Percentiles rank a stretch among this genome's conserved stretches.
Evolutionary conservation across 2,329 filamentous ascomycete genomes (phyloP).

Genomic region (Amylocarpus encephaloides): DNA sequence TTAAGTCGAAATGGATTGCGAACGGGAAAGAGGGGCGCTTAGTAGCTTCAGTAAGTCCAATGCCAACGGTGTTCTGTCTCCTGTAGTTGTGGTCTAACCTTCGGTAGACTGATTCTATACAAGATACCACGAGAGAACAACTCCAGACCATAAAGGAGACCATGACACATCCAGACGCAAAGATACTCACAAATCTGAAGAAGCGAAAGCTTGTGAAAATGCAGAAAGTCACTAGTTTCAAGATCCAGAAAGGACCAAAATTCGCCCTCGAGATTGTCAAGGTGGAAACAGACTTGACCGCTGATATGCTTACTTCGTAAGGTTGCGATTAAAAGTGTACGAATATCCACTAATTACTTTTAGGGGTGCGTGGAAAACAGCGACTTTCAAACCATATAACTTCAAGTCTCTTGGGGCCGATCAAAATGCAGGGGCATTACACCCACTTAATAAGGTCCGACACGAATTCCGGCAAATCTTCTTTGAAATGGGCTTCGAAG

Average conservation of each 20-base stretch:
- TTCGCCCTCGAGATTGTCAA: slow-evolving; percentile 84
- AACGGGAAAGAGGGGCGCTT: slow-evolving; percentile 54
- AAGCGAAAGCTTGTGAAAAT: slow-evolving; percentile 85
- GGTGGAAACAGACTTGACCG: slow-evolving; percentile 92
- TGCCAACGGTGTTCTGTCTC: neutral
- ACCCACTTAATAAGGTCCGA: slow-evolving; percentile 85
- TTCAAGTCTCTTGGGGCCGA: slow-evolving; percentile 60
- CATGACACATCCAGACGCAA: slow-evolving; percentile 63
- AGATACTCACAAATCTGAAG: slow-evolving; percentile 73
- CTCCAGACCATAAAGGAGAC: slow-evolving; percentile 67
- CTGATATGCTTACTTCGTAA: slow-evolving; percentile 74
- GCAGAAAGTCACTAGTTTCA: slow-evolving; percentile 81
- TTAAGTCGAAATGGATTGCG: slow-evolving; percentile 69
- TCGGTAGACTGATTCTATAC: slow-evolving; percentile 61
- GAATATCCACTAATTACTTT: slow-evolving; percentile 12
- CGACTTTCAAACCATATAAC: slow-evolving; percentile 79
- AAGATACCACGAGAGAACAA: slow-evolving; percentile 71
- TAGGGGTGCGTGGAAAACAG: slow-evolving; percentile 83
- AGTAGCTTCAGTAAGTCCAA: slow-evolving; percentile 42
- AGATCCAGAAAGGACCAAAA: slow-evolving; percentile 75
- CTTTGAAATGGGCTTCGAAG: slow-evolving; percentile 97
- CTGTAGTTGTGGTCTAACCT: slow-evolving; percentile 8
- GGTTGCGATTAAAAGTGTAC: slow-evolving; percentile 5
- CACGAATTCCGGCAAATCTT: slow-evolving; percentile 96
- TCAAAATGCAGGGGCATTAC: slow-evolving; percentile 55